phyloP scores from a whole-genome alignment of 2,329 filamentous ascomycete genomes.

The Chrysoporthe austroafricana region DNA sequence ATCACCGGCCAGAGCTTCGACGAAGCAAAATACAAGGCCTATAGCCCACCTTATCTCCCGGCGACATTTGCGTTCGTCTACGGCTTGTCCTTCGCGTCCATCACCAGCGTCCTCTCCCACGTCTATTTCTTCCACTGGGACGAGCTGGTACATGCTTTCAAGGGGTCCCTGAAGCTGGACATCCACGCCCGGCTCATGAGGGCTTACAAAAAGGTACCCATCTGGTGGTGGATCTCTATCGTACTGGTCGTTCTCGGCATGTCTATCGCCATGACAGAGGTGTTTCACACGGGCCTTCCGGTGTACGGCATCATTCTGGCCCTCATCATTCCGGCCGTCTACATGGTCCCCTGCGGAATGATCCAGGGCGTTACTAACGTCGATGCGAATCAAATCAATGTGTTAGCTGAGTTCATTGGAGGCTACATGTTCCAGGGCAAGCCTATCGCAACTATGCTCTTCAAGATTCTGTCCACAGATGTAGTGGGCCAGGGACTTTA shows the following conservation, averaged over 20 bases:
- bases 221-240: conserved; percentile 50
- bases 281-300: conserved; percentile 50
- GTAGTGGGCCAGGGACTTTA: conserved; percentile 48
- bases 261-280: conserved; percentile 45
- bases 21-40: conserved; percentile 51
- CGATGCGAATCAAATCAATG: conserved; percentile 51
- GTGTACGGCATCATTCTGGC: conserved; percentile 50
- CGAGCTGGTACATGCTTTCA: conserved; percentile 36
- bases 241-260: conserved; percentile 40
- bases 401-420: conserved; percentile 52
- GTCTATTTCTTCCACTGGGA: conserved; percentile 71
- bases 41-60: conserved; percentile 57
- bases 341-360: conserved; percentile 51
- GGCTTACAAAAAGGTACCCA: conserved; percentile 44
- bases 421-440: conserved; percentile 51
- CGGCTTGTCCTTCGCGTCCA: conserved; percentile 36
- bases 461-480: conserved; percentile 47
- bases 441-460: conserved; percentile 51
- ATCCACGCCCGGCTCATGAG: conserved; percentile 49
- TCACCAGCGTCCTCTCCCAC: conserved; percentile 39
- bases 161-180: conserved; percentile 40
- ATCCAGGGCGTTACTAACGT: conserved; percentile 54
- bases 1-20: conserved; percentile 51
- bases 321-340: conserved; percentile 48
- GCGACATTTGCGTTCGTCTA: conserved; percentile 45